A percentile compares a stretch with the other conserved stretches of the same genome.
phyloP scores from a whole-genome alignment of 78 protist genomes.

The Dictyostelium capitatum region DNA sequence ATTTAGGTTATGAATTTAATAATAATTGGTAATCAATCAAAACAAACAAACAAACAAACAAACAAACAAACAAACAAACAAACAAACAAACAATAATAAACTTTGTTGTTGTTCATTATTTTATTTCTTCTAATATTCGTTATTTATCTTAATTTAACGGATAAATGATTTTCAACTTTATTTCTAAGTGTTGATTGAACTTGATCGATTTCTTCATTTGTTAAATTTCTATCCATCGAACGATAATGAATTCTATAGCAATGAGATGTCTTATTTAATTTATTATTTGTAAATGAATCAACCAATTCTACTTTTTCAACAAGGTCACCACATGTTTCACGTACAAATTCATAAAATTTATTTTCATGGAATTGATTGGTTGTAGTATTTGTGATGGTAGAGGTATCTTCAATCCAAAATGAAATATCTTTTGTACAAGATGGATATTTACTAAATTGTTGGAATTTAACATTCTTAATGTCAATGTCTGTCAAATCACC shows the following conservation, averaged over 20 bases:
- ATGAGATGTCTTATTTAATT: conserved; percentile 60
- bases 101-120: no score
- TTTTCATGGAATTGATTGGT: conserved; percentile 80
- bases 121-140: neutral
- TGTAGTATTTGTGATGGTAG: no score
- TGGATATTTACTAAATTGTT: conserved; percentile 87
- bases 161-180: conserved; percentile 20
- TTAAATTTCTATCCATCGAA: conserved; percentile 89
- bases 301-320: conserved; percentile 87
- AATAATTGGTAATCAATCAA: conserved; percentile 28
- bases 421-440: conserved; percentile 87
- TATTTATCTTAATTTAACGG: conserved; percentile 46
- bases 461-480: conserved; percentile 24
- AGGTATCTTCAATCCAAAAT: conserved; percentile 86
- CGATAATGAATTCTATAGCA: conserved; percentile 94
- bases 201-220: conserved; percentile 74
- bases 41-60: no score
- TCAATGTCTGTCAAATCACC: conserved; percentile 9
- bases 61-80: no score
- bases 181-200: conserved; percentile 23
- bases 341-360: conserved; percentile 87
- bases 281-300: conserved; percentile 90
- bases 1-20: conserved; percentile 66
- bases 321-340: conserved; percentile 90
- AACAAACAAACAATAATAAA: no score